Percentiles rank a stretch among this genome's conserved stretches.
Evolutionary conservation across 352 stramenopile species (phyloP).

Genomic region (Phytophthora ramorum): DNA sequence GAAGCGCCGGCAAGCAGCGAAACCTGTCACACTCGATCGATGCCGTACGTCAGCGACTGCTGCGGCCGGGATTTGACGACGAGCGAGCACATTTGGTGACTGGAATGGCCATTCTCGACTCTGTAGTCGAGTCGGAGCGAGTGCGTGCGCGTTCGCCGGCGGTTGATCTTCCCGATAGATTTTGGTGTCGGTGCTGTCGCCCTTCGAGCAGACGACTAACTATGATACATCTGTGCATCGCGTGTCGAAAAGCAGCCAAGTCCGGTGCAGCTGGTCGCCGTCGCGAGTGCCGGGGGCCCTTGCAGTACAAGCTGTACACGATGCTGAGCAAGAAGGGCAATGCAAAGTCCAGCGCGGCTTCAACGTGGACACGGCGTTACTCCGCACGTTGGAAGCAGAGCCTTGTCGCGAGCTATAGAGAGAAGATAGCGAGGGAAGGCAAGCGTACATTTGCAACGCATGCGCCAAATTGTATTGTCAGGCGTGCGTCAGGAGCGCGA

Average conservation of each 20-base stretch:
- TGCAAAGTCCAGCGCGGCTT: neutral
- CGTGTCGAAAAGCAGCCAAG: constrained; percentile 13
- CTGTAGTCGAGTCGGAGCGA: constrained; percentile 1
- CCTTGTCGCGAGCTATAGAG: neutral
- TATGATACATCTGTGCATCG: neutral
- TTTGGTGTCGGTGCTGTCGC: constrained; percentile 1
- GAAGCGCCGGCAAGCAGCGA: constrained; percentile 9
- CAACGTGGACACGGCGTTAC: constrained; percentile 12
- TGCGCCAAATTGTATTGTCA: constrained; percentile 2
- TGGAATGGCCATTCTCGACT: neutral
- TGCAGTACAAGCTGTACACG: too few relatives aligned
- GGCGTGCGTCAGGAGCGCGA: neutral
- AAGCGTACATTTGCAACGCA: constrained; percentile 22
- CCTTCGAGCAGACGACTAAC: constrained; percentile 15
- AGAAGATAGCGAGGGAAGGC: constrained; percentile 19
- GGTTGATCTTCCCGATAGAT: constrained; percentile 22
- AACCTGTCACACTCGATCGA: constrained; percentile 5
- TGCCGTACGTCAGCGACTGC: constrained; percentile 13
- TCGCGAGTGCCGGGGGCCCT: neutral
- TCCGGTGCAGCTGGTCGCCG: neutral
- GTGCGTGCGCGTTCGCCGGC: neutral
- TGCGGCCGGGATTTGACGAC: constrained; percentile 14
- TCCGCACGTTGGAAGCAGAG: neutral
- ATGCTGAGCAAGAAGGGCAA: too few relatives aligned
- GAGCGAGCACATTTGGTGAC: constrained; percentile 13